A percentile compares a stretch with the other conserved stretches of the same genome.
phyloP scores from a whole-genome alignment of 116 monocot species.

The Thalassia testudinum region DNA sequence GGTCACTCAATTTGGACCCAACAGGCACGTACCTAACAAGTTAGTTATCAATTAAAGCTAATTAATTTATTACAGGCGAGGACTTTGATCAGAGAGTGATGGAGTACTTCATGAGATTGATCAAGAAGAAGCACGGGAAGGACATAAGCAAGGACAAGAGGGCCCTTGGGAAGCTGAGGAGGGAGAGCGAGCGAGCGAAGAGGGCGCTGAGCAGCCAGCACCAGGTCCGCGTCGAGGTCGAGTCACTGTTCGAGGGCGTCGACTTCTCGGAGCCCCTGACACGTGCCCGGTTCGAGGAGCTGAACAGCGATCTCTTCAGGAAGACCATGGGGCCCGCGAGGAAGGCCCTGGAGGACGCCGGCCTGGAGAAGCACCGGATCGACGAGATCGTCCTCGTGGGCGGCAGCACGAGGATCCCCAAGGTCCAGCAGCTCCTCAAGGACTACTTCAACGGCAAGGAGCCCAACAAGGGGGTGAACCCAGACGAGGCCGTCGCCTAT shows the following conservation, averaged over 20 bases:
- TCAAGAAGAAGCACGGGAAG: conserved; percentile 69
- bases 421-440: conserved; percentile 57
- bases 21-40: no score
- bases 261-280: conserved; percentile 65
- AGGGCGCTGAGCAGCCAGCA: conserved; percentile 53
- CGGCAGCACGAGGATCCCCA: conserved; percentile 74
- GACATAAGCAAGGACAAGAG: conserved; percentile 57
- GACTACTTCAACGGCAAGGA: conserved; percentile 70
- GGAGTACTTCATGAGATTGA: conserved; percentile 53
- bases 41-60: no score
- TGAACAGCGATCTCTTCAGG: conserved; percentile 64
- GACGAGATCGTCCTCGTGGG: conserved; percentile 73
- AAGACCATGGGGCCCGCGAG: conserved; percentile 71
- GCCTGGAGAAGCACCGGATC: conserved; percentile 44
- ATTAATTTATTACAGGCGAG: conserved; percentile 34
- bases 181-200: conserved; percentile 56
- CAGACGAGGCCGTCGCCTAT: conserved; percentile 67
- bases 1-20: no score
- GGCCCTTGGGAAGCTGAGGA: conserved; percentile 49
- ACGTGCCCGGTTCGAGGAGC: conserved; percentile 54
- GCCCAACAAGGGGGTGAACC: conserved; percentile 60
- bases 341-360: conserved; percentile 65
- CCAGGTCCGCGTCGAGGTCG: conserved; percentile 58
- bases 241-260: conserved; percentile 47
- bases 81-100: conserved; percentile 66